A percentile compares a stretch with the other conserved stretches of the same genome.
Conservation (phyloP, 371 early-diverging fungal genomes). For the Zychaea mexicana region DNA sequence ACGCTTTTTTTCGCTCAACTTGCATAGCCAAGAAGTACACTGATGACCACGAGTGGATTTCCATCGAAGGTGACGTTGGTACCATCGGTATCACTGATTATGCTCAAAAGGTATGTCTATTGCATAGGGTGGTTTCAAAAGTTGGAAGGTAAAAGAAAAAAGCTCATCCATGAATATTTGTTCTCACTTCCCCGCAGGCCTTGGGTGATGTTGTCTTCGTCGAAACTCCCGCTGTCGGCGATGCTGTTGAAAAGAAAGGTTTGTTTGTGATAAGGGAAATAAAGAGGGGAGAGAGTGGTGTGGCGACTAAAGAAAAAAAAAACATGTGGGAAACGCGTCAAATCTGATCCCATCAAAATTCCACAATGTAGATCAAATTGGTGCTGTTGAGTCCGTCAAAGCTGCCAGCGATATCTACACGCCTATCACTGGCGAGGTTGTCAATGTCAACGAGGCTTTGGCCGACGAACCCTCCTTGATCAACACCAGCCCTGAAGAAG, state of each 20-base stretch:
- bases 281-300: too few relatives aligned
- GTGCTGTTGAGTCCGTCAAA: slow-evolving; percentile 95
- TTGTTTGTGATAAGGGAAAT: slow-evolving; percentile 14
- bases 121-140: too few relatives aligned
- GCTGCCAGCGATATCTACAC: slow-evolving; percentile 93
- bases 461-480: slow-evolving; percentile 73
- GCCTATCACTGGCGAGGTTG: slow-evolving; percentile 84
- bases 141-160: not conserved
- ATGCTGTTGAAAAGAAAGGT: slow-evolving; percentile 63
- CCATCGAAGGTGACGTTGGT: slow-evolving; percentile 70
- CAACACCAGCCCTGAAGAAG: slow-evolving; percentile 75
- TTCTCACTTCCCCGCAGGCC: slow-evolving; percentile 27
- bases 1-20: not conserved
- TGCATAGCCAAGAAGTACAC: slow-evolving; percentile 77
- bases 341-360: too few relatives aligned
- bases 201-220: slow-evolving; percentile 97
- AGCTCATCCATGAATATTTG: not conserved
- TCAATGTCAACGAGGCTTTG: slow-evolving; percentile 75
- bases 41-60: slow-evolving; percentile 93
- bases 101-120: slow-evolving; percentile 66
- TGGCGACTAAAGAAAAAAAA: not conserved
- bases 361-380: slow-evolving; percentile 75
- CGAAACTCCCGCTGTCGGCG: slow-evolving; percentile 76
- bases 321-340: not conserved
- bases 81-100: slow-evolving; percentile 94